Evolutionary conservation across 768 basidiomycete genomes (phyloP).

Genomic region (Tulasnella sp.): DNA sequence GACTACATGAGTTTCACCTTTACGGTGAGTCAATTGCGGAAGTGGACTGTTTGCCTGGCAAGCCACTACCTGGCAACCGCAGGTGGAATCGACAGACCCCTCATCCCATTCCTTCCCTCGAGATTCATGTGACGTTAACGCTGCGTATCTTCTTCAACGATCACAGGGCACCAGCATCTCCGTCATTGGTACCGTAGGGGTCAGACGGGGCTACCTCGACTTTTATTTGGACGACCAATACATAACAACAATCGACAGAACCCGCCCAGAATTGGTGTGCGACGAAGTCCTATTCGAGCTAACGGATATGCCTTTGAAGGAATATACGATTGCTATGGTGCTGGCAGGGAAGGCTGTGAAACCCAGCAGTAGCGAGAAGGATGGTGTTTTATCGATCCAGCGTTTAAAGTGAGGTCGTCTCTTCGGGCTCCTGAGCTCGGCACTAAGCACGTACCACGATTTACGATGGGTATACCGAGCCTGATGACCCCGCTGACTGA

Average conservation of each 20-base stretch:
- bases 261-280: background rate
- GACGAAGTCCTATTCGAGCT: background rate
- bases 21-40: background rate
- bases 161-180: conserved; percentile 17
- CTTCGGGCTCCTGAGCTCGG: background rate
- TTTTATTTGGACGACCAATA: background rate
- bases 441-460: background rate
- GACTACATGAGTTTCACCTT: conserved; percentile 16
- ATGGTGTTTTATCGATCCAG: conserved; percentile 6
- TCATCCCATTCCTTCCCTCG: too few species aligned
- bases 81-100: too few species aligned
- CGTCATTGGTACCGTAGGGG: conserved; percentile 8
- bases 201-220: background rate
- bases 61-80: too few species aligned
- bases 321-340: background rate
- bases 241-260: background rate
- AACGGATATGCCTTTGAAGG: background rate
- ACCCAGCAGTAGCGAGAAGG: background rate
- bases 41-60: too few species aligned
- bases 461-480: background rate
- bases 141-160: background rate
- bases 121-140: too few species aligned
- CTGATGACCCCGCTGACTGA: too few species aligned
- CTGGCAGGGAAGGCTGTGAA: background rate
- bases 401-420: background rate